phyloP scores from a whole-genome alignment of 1,139 yeast genomes.

The Saccharomyces hybrid region DNA sequence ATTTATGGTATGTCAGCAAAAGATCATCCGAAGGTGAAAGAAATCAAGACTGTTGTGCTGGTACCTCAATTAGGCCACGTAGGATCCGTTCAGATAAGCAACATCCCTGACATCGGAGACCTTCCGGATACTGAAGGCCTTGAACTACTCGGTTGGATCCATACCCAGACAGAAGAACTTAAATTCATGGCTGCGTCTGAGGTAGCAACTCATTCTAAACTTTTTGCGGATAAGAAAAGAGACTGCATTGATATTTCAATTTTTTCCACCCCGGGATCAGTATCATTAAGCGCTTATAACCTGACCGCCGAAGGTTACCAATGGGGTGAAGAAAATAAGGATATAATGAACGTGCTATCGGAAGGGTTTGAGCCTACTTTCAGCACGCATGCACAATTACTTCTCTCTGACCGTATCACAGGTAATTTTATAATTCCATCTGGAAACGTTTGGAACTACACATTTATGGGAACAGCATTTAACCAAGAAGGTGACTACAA shows the following conservation, averaged over 20 bases:
- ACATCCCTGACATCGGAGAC: slow-evolving; percentile 37
- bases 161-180: slow-evolving; percentile 62
- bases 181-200: slow-evolving; percentile 64
- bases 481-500: slow-evolving; percentile 51
- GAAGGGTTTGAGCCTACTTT: slow-evolving; percentile 57
- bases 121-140: slow-evolving; percentile 38
- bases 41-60: slow-evolving; percentile 64
- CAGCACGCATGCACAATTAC: slow-evolving; percentile 58
- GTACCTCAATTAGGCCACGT: slow-evolving; percentile 85
- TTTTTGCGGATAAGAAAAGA: slow-evolving; percentile 32
- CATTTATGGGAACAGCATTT: slow-evolving; percentile 85
- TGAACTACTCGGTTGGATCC: slow-evolving; percentile 74
- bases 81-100: slow-evolving; percentile 58
- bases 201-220: slow-evolving; percentile 51
- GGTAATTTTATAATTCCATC: slow-evolving; percentile 88
- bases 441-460: slow-evolving; percentile 81
- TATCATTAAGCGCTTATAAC: slow-evolving; percentile 62
- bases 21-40: slow-evolving; percentile 68
- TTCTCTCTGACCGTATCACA: slow-evolving; percentile 65
- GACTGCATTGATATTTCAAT: slow-evolving; percentile 55
- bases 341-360: slow-evolving; percentile 40
- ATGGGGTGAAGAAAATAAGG: slow-evolving; percentile 72
- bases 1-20: slow-evolving; percentile 69
- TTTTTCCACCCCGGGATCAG: slow-evolving; percentile 76
- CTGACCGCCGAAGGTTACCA: slow-evolving; percentile 56